Percentiles rank a stretch among this genome's conserved stretches.
These are phyloP conservation scores for Chaetomiaceae sp. DNA, from an alignment of 2,329 filamentous ascomycete genomes.

Conservation along the genomic window DNA sequence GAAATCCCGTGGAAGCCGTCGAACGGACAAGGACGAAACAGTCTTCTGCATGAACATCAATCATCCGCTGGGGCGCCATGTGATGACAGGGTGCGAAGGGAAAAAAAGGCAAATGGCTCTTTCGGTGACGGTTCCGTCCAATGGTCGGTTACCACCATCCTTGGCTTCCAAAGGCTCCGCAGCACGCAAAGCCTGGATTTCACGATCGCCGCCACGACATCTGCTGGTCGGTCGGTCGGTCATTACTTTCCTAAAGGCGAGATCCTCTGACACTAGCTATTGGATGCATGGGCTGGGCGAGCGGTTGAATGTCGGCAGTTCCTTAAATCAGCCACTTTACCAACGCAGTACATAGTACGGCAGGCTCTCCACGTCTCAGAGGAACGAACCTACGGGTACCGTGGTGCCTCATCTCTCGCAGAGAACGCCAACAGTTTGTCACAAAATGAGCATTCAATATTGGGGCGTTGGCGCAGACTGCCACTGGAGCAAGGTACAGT, in stretches of 20 bases:
- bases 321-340: too few species aligned
- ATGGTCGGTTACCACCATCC: background rate
- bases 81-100: background rate
- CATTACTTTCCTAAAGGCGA: background rate
- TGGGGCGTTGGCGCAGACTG: too few species aligned
- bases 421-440: too few species aligned
- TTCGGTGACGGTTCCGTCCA: conserved; percentile 2
- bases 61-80: background rate
- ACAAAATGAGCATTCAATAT: too few species aligned
- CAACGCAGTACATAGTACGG: too few species aligned
- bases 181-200: background rate
- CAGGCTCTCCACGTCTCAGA: too few species aligned
- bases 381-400: too few species aligned
- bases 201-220: background rate
- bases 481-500: too few species aligned
- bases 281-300: background rate
- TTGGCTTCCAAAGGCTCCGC: conserved; percentile 4
- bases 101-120: background rate
- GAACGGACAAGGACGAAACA: conserved; percentile 5
- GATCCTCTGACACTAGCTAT: background rate
- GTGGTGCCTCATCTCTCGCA: too few species aligned
- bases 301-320: background rate
- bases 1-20: conserved; percentile 10
- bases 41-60: conserved; percentile 1
- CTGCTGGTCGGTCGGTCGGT: too few species aligned